Conservation (phyloP, 164 flowering plant genomes). For the Amborella trichopoda region DNA sequence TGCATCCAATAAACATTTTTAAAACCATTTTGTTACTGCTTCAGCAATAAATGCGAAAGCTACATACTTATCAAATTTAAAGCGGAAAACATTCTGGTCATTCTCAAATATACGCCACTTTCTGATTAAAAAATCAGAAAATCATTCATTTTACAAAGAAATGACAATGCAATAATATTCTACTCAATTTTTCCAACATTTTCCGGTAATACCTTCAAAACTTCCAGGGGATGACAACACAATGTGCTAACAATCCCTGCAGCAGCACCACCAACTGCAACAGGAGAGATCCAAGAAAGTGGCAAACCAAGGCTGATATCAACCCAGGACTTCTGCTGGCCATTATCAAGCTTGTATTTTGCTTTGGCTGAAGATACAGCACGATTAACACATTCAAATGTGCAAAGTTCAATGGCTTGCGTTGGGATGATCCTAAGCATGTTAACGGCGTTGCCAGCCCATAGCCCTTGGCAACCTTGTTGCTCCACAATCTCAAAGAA, state of each 20-base stretch:
- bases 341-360: slow-evolving; percentile 35
- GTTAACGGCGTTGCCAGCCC: slow-evolving; percentile 90
- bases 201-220: slow-evolving; percentile 83
- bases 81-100: too few relatives aligned
- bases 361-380: slow-evolving; percentile 66
- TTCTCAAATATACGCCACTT: too few relatives aligned
- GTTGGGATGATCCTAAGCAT: slow-evolving; percentile 93
- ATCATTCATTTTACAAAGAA: too few relatives aligned
- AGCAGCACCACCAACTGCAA: slow-evolving; percentile 95
- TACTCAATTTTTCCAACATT: too few relatives aligned
- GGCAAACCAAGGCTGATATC: slow-evolving; percentile 35
- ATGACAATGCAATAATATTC: too few relatives aligned
- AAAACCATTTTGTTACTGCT: too few relatives aligned
- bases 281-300: slow-evolving; percentile 83
- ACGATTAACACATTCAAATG: slow-evolving; percentile 90
- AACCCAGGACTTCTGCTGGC: slow-evolving; percentile 59
- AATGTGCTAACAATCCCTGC: slow-evolving; percentile 89
- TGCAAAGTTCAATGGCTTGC: slow-evolving; percentile 90
- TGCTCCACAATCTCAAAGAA: slow-evolving; percentile 73
- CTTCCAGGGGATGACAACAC: slow-evolving; percentile 93
- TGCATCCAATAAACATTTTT: too few relatives aligned
- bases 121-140: too few relatives aligned
- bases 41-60: too few relatives aligned
- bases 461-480: slow-evolving; percentile 92
- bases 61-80: too few relatives aligned